These are phyloP conservation scores for Suillus luteus DNA, from an alignment of 768 basidiomycete genomes.

Conservation along the genomic window DNA sequence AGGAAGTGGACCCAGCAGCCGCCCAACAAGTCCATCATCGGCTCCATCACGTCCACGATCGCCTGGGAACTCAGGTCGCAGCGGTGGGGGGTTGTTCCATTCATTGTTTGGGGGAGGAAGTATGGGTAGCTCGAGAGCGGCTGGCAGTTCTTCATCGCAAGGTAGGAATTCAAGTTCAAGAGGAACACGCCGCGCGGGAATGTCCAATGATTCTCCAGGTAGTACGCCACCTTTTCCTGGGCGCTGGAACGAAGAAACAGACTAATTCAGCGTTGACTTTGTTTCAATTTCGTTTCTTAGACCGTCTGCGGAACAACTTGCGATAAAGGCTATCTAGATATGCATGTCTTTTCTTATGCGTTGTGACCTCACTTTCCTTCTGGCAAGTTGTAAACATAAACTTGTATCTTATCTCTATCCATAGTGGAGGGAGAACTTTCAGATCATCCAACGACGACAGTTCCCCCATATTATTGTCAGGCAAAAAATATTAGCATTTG, in stretches of 20 bases:
- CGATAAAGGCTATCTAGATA: not conserved
- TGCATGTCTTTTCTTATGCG: not conserved
- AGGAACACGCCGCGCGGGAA: constrained; percentile 17
- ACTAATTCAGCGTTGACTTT: constrained; percentile 22
- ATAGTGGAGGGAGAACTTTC: not conserved
- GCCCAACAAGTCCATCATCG: constrained; percentile 20
- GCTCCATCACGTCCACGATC: constrained; percentile 21
- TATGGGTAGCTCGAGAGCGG: constrained; percentile 18
- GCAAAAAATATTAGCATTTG: not conserved
- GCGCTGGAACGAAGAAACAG: constrained; percentile 37
- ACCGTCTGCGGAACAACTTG: not conserved
- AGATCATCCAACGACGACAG: not conserved
- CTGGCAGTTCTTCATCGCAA: constrained; percentile 16
- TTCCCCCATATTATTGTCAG: not conserved
- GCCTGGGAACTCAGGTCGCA: constrained; percentile 24
- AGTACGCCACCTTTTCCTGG: constrained; percentile 32
- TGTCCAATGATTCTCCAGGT: constrained; percentile 14
- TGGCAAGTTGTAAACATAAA: constrained; percentile 4
- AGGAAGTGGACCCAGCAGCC: constrained; percentile 14
- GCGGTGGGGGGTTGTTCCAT: constrained; percentile 28
- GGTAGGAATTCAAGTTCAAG: constrained; percentile 15
- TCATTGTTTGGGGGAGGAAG: constrained; percentile 34
- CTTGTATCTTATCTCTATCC: not conserved
- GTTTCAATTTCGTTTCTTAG: not conserved
- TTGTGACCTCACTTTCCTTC: not conserved